Evolutionary conservation across 306 rosid species (phyloP).

Genomic region (Acacia melanoxylon): DNA sequence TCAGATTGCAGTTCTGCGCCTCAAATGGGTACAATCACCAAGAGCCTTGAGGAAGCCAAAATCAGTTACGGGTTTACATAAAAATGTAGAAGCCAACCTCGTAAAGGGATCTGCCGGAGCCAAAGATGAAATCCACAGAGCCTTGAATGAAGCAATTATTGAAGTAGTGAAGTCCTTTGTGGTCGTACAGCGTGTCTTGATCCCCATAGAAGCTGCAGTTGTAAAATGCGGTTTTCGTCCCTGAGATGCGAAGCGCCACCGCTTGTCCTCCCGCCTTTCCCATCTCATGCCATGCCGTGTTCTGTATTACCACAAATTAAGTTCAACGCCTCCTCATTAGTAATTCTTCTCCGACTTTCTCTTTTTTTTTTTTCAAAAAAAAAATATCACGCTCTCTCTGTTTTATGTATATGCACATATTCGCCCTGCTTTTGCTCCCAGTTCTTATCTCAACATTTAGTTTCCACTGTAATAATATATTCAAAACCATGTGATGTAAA

Average conservation of each 20-base stretch:
- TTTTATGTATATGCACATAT: not conserved
- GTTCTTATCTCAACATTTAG: not conserved
- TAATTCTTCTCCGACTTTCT: not conserved
- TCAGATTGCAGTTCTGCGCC: constrained; percentile 58
- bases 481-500: not conserved
- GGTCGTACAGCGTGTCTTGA: constrained; percentile 78
- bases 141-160: constrained; percentile 67
- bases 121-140: constrained; percentile 75
- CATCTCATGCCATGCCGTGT: constrained; percentile 49
- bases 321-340: not conserved
- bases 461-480: too few species aligned
- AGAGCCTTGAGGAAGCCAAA: not conserved
- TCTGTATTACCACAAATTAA: constrained; percentile 39
- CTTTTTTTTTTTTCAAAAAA: not conserved
- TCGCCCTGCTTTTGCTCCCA: not conserved
- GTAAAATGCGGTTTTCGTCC: constrained; percentile 65
- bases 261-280: constrained; percentile 58
- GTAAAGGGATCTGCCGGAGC: constrained; percentile 66
- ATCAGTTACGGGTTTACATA: not conserved
- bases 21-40: not conserved
- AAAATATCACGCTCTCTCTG: not conserved
- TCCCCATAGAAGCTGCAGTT: constrained; percentile 65
- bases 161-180: constrained; percentile 78
- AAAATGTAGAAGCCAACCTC: constrained; percentile 39
- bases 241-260: constrained; percentile 64